phyloP scores from a whole-genome alignment of 1,139 yeast genomes.

The Suhomyces terraborum region DNA sequence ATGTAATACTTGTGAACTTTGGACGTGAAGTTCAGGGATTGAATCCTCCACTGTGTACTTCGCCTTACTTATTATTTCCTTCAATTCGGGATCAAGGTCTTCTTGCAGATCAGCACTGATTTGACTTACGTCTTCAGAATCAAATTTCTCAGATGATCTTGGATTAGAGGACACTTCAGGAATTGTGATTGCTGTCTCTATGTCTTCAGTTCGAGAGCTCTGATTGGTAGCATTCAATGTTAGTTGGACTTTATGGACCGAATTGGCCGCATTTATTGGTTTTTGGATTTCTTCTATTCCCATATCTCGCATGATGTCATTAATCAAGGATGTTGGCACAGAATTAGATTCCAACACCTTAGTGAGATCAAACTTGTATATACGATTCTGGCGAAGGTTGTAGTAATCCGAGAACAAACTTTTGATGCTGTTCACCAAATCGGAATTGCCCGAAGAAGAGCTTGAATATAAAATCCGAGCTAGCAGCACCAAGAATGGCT shows the following conservation, averaged over 20 bases:
- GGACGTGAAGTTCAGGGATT: conserved; percentile 23
- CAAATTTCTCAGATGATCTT: neutral
- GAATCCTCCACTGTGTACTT: conserved; percentile 32
- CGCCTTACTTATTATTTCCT: conserved; percentile 15
- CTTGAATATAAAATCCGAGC: conserved; percentile 19
- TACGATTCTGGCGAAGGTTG: conserved; percentile 29
- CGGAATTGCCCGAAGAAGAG: conserved; percentile 2
- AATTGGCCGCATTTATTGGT: neutral
- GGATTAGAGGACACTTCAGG: neutral
- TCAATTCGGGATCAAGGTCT: conserved; percentile 13
- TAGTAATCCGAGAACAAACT: conserved; percentile 32
- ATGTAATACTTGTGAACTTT: conserved; percentile 21
- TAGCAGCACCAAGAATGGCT: conserved; percentile 30
- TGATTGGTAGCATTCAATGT: neutral
- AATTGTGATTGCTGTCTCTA: neutral
- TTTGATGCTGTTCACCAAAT: conserved; percentile 20
- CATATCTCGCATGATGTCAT: conserved; percentile 33
- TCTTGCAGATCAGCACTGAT: neutral
- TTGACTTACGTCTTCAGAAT: neutral
- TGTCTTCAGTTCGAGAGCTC: neutral
- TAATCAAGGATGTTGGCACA: conserved; percentile 32
- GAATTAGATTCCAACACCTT: conserved; percentile 46
- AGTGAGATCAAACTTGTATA: conserved; percentile 48
- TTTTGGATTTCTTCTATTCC: neutral
- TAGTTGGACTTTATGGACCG: neutral